Conservation (phyloP, 805 yeast species). For the Saccharomycopsis sp. region DNA sequence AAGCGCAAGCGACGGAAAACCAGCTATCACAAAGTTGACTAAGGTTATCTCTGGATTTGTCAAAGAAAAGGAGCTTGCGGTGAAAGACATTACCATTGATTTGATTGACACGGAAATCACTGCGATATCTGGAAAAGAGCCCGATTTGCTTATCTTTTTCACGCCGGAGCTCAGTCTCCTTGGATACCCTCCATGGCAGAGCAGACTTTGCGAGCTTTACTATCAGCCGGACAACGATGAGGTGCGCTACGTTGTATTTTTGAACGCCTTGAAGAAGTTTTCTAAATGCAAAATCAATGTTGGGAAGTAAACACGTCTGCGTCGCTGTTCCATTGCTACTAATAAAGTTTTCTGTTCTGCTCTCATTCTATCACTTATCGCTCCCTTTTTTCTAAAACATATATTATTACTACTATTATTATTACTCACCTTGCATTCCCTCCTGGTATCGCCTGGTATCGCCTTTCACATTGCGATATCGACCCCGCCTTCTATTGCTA, state of each 20-base stretch:
- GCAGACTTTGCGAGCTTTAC: conserved; percentile 81
- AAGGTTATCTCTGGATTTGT: conserved; percentile 78
- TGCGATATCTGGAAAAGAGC: conserved; percentile 83
- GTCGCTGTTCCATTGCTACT: too few relatives aligned
- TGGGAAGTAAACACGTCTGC: conserved; percentile 57
- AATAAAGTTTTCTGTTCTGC: not conserved
- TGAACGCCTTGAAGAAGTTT: conserved; percentile 68
- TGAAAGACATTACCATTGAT: conserved; percentile 65
- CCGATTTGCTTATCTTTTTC: conserved; percentile 79
- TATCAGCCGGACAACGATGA: conserved; percentile 83
- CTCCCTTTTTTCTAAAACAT: not conserved
- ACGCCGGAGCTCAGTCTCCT: conserved; percentile 85
- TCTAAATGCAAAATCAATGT: conserved; percentile 80
- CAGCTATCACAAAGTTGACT: conserved; percentile 82
- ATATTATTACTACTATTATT: not conserved
- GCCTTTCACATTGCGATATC: too few relatives aligned
- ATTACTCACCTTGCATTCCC: not conserved
- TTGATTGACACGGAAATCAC: conserved; percentile 67
- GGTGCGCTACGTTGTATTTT: conserved; percentile 76
- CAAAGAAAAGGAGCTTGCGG: conserved; percentile 47
- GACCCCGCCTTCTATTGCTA: too few relatives aligned
- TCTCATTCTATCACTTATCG: not conserved
- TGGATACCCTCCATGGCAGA: conserved; percentile 98
- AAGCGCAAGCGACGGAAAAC: conserved; percentile 78
- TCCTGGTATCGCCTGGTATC: too few relatives aligned